These are phyloP conservation scores for Barnettozyma wickerhamii DNA, from an alignment of 805 yeast species.

Conservation along the genomic window DNA sequence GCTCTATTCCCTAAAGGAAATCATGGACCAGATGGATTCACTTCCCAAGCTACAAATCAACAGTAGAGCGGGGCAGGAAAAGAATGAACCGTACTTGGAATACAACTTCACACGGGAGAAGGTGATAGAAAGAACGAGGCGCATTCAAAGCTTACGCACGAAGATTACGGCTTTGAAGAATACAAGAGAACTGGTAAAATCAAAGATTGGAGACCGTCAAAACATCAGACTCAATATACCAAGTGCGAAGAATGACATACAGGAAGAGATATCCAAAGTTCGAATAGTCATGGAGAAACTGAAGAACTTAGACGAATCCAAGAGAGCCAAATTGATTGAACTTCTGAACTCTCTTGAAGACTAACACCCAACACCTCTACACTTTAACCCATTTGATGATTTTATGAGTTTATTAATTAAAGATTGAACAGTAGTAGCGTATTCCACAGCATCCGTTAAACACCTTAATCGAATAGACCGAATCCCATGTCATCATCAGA, in stretches of 20 bases:
- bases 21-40: constrained; percentile 14
- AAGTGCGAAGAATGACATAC: constrained; percentile 11
- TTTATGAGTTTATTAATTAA: constrained; percentile 4
- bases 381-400: constrained; percentile 1
- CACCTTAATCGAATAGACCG: constrained; percentile 62
- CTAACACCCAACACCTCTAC: too few species aligned
- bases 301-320: constrained; percentile 16
- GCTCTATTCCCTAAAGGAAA: constrained; percentile 16
- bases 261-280: constrained; percentile 17
- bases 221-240: constrained; percentile 16
- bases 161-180: constrained; percentile 8
- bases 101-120: constrained; percentile 12
- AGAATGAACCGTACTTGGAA: constrained; percentile 1
- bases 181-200: constrained; percentile 7
- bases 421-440: constrained; percentile 1
- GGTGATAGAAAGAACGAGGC: constrained; percentile 7
- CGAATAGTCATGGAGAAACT: constrained; percentile 17
- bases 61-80: constrained; percentile 1
- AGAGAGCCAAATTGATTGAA: constrained; percentile 6
- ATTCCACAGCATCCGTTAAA: too few species aligned
- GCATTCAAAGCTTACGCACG: constrained; percentile 7
- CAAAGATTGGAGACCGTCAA: constrained; percentile 19
- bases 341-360: too few species aligned
- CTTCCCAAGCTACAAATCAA: constrained; percentile 15
- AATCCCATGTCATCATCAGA: constrained; percentile 72